phyloP scores from a whole-genome alignment of 2,329 filamentous ascomycete species.

The Dactylellina sp. region DNA sequence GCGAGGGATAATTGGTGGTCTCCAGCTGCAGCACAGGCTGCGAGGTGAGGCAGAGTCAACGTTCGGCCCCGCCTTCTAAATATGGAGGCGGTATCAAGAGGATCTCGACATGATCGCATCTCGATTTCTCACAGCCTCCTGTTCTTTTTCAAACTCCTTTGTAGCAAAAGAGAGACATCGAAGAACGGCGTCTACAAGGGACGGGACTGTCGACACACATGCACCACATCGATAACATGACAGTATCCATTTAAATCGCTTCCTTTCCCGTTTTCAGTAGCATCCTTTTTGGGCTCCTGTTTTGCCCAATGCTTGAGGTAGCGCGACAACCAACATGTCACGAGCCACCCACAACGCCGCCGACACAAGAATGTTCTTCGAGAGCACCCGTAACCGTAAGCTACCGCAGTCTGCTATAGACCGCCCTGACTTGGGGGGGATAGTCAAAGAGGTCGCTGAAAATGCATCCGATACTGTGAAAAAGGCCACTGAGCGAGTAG shows the following conservation, averaged over 20 bases:
- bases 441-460: constrained; percentile 13
- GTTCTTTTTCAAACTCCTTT: constrained; percentile 1
- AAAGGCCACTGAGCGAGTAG: constrained; percentile 13
- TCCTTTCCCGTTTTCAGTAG: neutral
- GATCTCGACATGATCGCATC: neutral
- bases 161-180: neutral
- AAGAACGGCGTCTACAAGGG: neutral
- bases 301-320: neutral
- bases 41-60: neutral
- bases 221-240: neutral
- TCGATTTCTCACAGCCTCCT: neutral
- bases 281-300: neutral
- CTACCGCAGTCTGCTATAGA: constrained; percentile 14
- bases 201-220: neutral
- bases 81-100: neutral
- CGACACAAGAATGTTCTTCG: no score
- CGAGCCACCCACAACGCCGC: no score
- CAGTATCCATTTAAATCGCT: constrained; percentile 16
- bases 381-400: constrained; percentile 40
- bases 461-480: constrained; percentile 13
- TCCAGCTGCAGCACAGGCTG: neutral
- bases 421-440: neutral
- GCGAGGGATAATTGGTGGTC: no score
- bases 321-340: constrained; percentile 14
- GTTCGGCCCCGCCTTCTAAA: constrained; percentile 15